Percentiles rank a stretch among this genome's conserved stretches.
Evolutionary conservation across 768 basidiomycete genomes (phyloP).

Genomic region (Trametes sanguinea): DNA sequence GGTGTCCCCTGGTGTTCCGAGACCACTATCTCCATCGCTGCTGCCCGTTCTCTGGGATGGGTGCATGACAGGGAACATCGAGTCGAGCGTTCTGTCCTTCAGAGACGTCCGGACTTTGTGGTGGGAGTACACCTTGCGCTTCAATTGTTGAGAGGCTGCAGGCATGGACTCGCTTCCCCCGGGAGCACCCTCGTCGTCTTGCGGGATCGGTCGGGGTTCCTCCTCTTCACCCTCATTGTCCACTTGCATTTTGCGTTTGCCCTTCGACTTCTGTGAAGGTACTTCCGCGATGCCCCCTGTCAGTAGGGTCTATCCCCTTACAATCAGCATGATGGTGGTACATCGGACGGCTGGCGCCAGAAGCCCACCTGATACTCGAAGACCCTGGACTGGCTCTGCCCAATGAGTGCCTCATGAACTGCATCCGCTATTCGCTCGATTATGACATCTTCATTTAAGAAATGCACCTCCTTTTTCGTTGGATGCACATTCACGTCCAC

Average conservation of each 20-base stretch:
- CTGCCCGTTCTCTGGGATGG: conserved; percentile 19
- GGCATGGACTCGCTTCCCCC: not conserved
- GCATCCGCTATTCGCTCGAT: conserved; percentile 73
- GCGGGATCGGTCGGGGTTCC: not conserved
- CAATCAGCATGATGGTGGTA: not conserved
- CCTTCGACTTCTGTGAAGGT: conserved; percentile 36
- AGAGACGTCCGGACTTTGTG: conserved; percentile 92
- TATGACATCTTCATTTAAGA: conserved; percentile 87
- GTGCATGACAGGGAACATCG: conserved; percentile 79
- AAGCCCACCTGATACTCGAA: conserved; percentile 74
- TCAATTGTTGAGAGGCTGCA: conserved; percentile 26
- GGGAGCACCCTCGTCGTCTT: not conserved
- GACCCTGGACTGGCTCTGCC: conserved; percentile 55
- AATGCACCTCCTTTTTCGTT: conserved; percentile 95
- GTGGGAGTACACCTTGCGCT: conserved; percentile 62
- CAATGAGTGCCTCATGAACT: conserved; percentile 65
- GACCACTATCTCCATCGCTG: conserved; percentile 32
- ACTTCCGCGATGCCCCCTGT: conserved; percentile 50
- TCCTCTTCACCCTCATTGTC: conserved; percentile 36
- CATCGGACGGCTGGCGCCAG: not conserved
- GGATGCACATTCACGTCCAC: conserved; percentile 99
- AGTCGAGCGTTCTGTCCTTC: conserved; percentile 88
- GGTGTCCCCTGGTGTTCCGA: conserved; percentile 41
- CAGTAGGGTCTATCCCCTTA: conserved; percentile 51
- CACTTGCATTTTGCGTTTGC: conserved; percentile 34